A percentile compares a stretch with the other conserved stretches of the same genome.
Evolutionary conservation across 768 basidiomycete species (phyloP).

Genomic region (Termitomyces sp.): DNA sequence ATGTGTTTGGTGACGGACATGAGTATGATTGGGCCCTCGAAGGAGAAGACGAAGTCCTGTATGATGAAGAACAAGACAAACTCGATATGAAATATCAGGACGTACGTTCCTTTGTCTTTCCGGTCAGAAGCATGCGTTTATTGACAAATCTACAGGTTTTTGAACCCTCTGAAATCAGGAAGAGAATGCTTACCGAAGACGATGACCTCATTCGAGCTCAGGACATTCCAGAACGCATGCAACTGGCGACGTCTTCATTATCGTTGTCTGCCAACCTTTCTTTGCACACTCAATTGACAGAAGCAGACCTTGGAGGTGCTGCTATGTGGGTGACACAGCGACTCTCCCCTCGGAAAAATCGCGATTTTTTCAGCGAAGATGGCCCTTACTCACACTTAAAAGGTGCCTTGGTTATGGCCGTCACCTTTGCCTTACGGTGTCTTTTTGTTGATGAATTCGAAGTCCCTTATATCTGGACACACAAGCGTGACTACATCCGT

Average conservation of each 20-base stretch:
- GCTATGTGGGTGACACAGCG: constrained; percentile 86
- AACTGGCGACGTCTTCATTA: constrained; percentile 82
- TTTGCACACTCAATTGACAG: constrained; percentile 56
- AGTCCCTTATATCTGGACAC: constrained; percentile 92
- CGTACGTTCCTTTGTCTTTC: constrained; percentile 34
- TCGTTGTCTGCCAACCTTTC: constrained; percentile 60
- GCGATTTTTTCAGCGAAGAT: constrained; percentile 65
- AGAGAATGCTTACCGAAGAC: constrained; percentile 84
- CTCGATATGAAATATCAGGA: constrained; percentile 82
- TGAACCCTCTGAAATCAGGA: constrained; percentile 93
- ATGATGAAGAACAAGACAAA: constrained; percentile 46
- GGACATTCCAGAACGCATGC: constrained; percentile 96
- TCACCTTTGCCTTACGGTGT: constrained; percentile 72
- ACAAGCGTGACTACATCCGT: constrained; percentile 87
- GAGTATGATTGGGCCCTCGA: constrained; percentile 95
- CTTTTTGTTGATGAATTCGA: constrained; percentile 88
- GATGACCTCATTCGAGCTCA: constrained; percentile 87
- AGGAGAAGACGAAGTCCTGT: constrained; percentile 65
- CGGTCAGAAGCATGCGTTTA: background rate
- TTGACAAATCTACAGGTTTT: constrained; percentile 64
- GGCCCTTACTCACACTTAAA: constrained; percentile 59
- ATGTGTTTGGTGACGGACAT: constrained; percentile 93
- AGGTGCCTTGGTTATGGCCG: constrained; percentile 68
- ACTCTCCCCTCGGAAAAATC: constrained; percentile 63
- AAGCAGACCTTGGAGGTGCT: constrained; percentile 73